Conservation (phyloP, 2,329 filamentous ascomycete species). For the Cercospora sesami region DNA sequence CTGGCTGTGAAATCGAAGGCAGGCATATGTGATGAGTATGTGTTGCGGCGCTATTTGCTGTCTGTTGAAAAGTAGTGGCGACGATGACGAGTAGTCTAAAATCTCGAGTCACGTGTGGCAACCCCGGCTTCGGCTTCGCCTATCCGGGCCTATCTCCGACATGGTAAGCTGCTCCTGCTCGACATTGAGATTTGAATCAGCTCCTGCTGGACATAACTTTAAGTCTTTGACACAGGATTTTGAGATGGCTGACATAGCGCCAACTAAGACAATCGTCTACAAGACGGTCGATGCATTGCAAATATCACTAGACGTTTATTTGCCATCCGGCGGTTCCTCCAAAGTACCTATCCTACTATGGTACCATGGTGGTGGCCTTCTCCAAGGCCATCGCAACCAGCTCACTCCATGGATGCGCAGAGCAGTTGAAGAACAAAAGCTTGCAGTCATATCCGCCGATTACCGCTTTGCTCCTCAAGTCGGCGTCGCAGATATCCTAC, state of each 20-base stretch:
- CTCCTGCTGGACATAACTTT: background rate
- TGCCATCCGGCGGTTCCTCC: slow-evolving; percentile 23
- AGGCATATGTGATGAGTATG: slow-evolving; percentile 4
- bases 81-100: slow-evolving; percentile 1
- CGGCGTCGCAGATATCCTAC: slow-evolving; percentile 34
- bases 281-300: slow-evolving; percentile 28
- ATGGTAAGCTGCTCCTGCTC: background rate
- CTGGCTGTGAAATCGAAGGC: background rate
- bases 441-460: slow-evolving; percentile 36
- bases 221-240: background rate
- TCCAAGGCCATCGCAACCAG: slow-evolving; percentile 33
- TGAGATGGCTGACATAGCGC: slow-evolving; percentile 23
- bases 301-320: slow-evolving; percentile 28
- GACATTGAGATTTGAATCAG: background rate
- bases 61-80: background rate
- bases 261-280: slow-evolving; percentile 28
- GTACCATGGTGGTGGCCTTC: slow-evolving; percentile 35
- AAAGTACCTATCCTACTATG: slow-evolving; percentile 29
- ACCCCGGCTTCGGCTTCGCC: slow-evolving; percentile 1
- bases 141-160: background rate
- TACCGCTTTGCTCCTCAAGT: slow-evolving; percentile 39
- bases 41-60: background rate
- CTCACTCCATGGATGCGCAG: slow-evolving; percentile 33
- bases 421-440: slow-evolving; percentile 29
- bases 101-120: background rate